Percentiles rank a stretch among this genome's conserved stretches.
phyloP scores from a whole-genome alignment of 768 basidiomycete genomes.

The Mrakia hoshinonis region DNA sequence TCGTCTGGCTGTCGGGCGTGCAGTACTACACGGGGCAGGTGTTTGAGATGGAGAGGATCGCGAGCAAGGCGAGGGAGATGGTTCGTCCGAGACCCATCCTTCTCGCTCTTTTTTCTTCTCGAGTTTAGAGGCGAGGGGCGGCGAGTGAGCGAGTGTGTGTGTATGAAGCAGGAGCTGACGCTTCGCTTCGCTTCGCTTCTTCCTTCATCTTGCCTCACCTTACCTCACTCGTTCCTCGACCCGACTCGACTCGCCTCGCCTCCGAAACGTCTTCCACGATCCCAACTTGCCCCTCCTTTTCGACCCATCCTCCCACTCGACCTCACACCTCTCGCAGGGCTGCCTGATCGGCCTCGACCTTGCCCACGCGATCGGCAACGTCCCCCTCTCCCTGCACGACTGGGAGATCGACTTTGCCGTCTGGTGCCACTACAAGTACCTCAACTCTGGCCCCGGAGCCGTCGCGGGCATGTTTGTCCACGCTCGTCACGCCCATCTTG shows the following conservation, averaged over 20 bases:
- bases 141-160: no score
- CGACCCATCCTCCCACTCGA: no score
- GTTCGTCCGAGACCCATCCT: conserved; percentile 43
- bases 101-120: not conserved
- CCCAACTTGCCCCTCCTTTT: no score
- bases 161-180: no score
- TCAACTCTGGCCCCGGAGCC: conserved; percentile 94
- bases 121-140: not conserved
- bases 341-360: conserved; percentile 94
- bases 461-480: conserved; percentile 79
- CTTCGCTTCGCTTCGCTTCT: not conserved
- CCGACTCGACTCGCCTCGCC: not conserved
- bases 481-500: conserved; percentile 50
- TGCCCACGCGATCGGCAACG: conserved; percentile 91
- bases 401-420: conserved; percentile 97
- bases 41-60: conserved; percentile 75
- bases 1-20: conserved; percentile 86
- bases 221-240: not conserved
- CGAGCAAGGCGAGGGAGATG: conserved; percentile 52
- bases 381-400: conserved; percentile 75
- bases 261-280: no score
- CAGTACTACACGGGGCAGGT: conserved; percentile 96
- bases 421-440: conserved; percentile 96
- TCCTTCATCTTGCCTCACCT: not conserved
- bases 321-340: conserved; percentile 49